These are phyloP conservation scores for Ophiostoma piceae DNA, from an alignment of 2,329 filamentous ascomycete genomes.

Conservation along the genomic window DNA sequence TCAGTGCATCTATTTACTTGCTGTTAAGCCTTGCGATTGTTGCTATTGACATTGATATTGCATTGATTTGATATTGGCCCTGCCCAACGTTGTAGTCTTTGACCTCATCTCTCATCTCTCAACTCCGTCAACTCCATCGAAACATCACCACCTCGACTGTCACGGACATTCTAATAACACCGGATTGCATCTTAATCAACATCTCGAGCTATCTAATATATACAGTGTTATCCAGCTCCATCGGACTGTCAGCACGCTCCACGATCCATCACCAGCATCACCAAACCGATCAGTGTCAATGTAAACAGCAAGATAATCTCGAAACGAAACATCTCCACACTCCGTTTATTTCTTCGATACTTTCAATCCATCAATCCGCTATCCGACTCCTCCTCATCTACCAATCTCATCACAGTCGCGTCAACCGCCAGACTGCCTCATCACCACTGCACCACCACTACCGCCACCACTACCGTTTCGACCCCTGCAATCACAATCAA, in stretches of 20 bases:
- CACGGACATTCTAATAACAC: too few species aligned
- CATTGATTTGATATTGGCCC: not conserved
- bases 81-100: not conserved
- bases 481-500: not conserved
- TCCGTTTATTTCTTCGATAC: not conserved
- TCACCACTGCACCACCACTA: not conserved
- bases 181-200: too few species aligned
- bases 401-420: conserved; percentile 9
- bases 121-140: too few species aligned
- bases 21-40: not conserved
- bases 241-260: not conserved
- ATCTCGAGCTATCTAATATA: too few species aligned
- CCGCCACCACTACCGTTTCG: not conserved
- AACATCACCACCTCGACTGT: too few species aligned
- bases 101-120: too few species aligned
- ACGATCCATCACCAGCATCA: not conserved
- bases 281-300: not conserved
- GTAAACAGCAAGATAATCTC: not conserved
- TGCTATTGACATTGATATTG: not conserved
- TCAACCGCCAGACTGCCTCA: not conserved
- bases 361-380: not conserved
- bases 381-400: not conserved
- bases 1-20: not conserved
- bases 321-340: conserved; percentile 2
- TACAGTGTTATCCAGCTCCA: too few species aligned